Conservation (phyloP, 306 rosid species). For the Casuarina equisetifolia region DNA sequence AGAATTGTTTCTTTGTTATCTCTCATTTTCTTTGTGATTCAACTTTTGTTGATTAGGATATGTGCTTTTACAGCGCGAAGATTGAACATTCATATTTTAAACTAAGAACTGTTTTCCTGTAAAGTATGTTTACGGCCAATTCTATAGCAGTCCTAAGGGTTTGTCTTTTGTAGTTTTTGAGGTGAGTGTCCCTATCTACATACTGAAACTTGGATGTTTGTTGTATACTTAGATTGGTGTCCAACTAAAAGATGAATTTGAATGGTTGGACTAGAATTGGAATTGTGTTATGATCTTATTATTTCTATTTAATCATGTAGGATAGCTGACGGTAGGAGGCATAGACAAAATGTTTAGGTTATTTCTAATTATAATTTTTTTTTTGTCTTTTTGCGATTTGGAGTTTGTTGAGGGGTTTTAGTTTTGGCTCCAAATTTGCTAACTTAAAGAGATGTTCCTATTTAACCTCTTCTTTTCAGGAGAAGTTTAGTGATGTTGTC, state of each 20-base stretch:
- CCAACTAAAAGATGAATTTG: neutral
- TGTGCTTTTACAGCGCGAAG: neutral
- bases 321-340: neutral
- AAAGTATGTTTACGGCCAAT: neutral
- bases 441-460: conserved; percentile 22
- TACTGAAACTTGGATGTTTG: neutral
- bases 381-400: neutral
- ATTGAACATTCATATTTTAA: neutral
- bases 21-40: neutral
- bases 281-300: neutral
- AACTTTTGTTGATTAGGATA: neutral
- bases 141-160: neutral
- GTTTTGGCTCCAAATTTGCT: conserved; percentile 2
- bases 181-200: neutral
- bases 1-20: neutral
- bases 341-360: neutral
- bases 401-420: neutral
- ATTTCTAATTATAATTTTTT: neutral
- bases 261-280: neutral
- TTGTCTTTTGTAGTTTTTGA: neutral
- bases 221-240: neutral
- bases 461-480: conserved; percentile 49
- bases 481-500: conserved; percentile 84
- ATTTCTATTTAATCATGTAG: neutral
- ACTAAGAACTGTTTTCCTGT: neutral